These are phyloP conservation scores for Penicillium corylophilum DNA, from an alignment of 2,329 filamentous ascomycete species.

Conservation along the genomic window DNA sequence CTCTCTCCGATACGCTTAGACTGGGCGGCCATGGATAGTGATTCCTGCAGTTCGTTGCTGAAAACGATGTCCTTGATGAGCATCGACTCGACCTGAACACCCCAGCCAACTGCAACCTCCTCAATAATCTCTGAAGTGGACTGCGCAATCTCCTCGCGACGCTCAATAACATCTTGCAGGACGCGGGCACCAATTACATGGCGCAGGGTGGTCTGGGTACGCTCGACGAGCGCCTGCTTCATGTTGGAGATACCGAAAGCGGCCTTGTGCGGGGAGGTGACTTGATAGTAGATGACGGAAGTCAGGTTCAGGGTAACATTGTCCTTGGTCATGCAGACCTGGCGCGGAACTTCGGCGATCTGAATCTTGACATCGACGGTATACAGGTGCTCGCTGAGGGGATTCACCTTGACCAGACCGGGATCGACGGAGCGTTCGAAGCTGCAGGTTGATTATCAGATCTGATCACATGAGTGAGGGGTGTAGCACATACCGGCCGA, in stretches of 20 bases:
- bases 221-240: conserved; percentile 92
- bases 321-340: conserved; percentile 99
- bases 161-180: conserved; percentile 96
- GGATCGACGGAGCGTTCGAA: conserved; percentile 97
- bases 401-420: conserved; percentile 96
- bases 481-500: conserved; percentile 58
- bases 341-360: conserved; percentile 91
- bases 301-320: conserved; percentile 93
- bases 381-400: conserved; percentile 81
- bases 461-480: too few species aligned
- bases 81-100: conserved; percentile 96
- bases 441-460: conserved; percentile 20
- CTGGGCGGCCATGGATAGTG: conserved; percentile 96
- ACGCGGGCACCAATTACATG: conserved; percentile 95
- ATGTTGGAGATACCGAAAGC: conserved; percentile 96
- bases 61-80: conserved; percentile 99
- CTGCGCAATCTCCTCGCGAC: conserved; percentile 92
- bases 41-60: conserved; percentile 91
- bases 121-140: conserved; percentile 97
- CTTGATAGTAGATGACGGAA: conserved; percentile 98
- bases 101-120: conserved; percentile 90
- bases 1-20: conserved; percentile 97
- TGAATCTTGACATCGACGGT: conserved; percentile 99
- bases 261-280: conserved; percentile 90
- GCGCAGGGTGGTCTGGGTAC: conserved; percentile 94